Evolutionary conservation across 164 flowering plant genomes (phyloP).

Genomic region (Sextonia rubra): DNA sequence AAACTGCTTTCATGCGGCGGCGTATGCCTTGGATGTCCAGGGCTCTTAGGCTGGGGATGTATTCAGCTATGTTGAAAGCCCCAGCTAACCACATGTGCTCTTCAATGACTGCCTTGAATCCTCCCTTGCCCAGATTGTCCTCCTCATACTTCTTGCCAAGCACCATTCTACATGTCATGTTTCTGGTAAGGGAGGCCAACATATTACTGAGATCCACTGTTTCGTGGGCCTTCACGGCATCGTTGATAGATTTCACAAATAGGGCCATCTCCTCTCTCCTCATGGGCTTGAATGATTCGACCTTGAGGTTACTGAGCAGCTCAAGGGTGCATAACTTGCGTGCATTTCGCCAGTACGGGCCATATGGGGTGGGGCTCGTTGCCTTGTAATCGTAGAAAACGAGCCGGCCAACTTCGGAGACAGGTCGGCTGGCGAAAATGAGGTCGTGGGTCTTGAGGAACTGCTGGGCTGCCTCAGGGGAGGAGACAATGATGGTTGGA

Average conservation of each 20-base stretch:
- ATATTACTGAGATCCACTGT: conserved; percentile 16
- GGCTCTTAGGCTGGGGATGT: conserved; percentile 12
- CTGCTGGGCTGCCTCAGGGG: conserved; percentile 16
- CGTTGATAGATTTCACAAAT: conserved; percentile 13
- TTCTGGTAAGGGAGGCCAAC: conserved; percentile 16
- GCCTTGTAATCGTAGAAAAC: background rate
- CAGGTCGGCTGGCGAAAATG: conserved; percentile 1
- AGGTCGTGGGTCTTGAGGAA: conserved; percentile 22
- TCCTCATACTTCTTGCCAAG: conserved; percentile 43
- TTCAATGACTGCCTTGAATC: conserved; percentile 36
- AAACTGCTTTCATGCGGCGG: conserved; percentile 1
- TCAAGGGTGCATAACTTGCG: background rate
- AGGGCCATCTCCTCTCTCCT: conserved; percentile 24
- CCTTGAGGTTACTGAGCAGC: conserved; percentile 3
- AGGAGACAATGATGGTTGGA: conserved; percentile 11
- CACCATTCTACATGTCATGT: conserved; percentile 34
- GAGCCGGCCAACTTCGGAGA: background rate
- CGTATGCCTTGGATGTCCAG: conserved; percentile 8
- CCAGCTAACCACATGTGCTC: conserved; percentile 27
- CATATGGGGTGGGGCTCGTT: background rate
- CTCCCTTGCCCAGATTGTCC: conserved; percentile 30
- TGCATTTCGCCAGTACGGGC: background rate
- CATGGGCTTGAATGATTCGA: conserved; percentile 18
- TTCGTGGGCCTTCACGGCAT: conserved; percentile 7
- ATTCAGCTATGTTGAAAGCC: conserved; percentile 36